Evolutionary conservation across 768 basidiomycete species (phyloP), one percentile per base, ranked within the genome.

Genomic region (Leucosporidium scottii): DNA sequence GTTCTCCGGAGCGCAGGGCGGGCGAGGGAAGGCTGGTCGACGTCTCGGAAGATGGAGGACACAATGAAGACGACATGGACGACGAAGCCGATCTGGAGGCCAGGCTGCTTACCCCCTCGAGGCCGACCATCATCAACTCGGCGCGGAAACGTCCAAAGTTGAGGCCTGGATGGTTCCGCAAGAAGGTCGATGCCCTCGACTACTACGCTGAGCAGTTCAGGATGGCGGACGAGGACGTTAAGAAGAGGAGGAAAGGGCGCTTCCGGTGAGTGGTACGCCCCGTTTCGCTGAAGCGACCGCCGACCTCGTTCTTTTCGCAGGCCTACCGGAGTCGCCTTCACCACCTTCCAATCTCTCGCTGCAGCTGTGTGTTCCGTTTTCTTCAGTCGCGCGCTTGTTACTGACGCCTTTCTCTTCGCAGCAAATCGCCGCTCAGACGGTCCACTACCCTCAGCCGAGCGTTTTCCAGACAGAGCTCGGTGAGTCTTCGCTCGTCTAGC

Each of bases 311-410:
- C 39, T 17, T 10, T 15, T 44, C 39, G 13, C 77, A 86, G 84
- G 73, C 83, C 92, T 2, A 91, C 90, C 1, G 86, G 87, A 55
- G 84, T 85, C 36, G 96, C 92, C 0, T 99, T 98, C 75, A 89
- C 98, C 25, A 98, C 96, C 0, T 97, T 99, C 74, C 91, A 96
- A 79, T 91, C 91, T 75, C 90, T 93, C 86, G 89, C 90, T 1
- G 88, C 87, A 73, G 91, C 92, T 30, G 91, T 93, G 77, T 76
- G 88, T 81, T 25, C 23, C 61, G 13, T 53, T 59, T 15, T 1
- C 47, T 17, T 30, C 34, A 39, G 20, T 62, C 30, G 4, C 10
- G 54, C 10, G 54, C 17, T 8, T 23, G 13, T 20, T 23, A 17
- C 23, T 28, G 31, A 27, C 36, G 15, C 30, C 31, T 44, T 5